Evolutionary conservation across 2,329 filamentous ascomycete genomes (phyloP), one percentile per base, ranked within the genome.

Genomic region (Pseudopyricularia javanii): DNA sequence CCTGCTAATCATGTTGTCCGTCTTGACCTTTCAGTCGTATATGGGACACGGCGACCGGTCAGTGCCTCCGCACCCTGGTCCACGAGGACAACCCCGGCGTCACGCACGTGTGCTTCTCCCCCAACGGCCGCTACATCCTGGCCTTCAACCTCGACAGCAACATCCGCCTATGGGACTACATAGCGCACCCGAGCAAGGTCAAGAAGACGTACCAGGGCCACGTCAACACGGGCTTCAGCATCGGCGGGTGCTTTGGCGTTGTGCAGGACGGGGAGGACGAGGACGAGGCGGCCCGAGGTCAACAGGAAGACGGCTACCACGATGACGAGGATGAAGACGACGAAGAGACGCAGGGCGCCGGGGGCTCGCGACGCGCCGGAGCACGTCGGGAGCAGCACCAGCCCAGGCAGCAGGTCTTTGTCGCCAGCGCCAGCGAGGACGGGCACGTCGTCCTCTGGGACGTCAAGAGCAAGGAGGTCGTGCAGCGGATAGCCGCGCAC

Each of bases 181-280:
- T 95, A 8, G 82, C 89, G 35, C 91, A 91, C 7, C 61, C 61
- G 22, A 61, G 57, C 35, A 82, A 83, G 28, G 93, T 93, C 60
- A 85, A 95, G 62, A 98, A 98, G 75, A 98, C 93, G 14, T 98
- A 97, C 68, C 90, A 96, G 65, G 93, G 93, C 0, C 93, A 97
- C 63, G 71, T 74, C 53, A 98, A 98, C 66, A 76, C 81, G 53
- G 84, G 84, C 56, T 97, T 86, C 68, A 91, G 88, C 58, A 76
- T 97, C n/a, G 81, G 81, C 3, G 88, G 90, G 4, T 85, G 85
- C 40, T 96, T 97, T 63, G 91, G 88, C 12, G 75, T 80, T 52
- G 61, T 68, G 61, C 61, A 60, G 12, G 51, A 40, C 11, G 54
- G 50, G 17, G 54, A 45, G 22, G 56, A 50, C 28, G 43, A 50